phyloP scores from a whole-genome alignment of 108 stramenopile species.

The Fistulifera solaris region DNA sequence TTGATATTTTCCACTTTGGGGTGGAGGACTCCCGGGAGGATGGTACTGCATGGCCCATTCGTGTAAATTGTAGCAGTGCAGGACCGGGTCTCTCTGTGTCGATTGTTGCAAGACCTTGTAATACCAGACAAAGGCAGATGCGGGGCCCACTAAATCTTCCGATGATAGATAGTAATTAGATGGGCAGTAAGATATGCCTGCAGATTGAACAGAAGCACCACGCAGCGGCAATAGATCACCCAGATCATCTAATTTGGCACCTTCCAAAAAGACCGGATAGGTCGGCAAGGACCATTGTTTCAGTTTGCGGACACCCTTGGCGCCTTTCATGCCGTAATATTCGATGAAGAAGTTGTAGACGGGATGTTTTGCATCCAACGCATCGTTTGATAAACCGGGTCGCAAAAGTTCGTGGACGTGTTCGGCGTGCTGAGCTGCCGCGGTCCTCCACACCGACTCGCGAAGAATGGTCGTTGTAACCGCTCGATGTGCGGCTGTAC shows the following conservation, averaged over 20 bases:
- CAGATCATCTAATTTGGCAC: constrained; percentile 51
- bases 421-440: not conserved
- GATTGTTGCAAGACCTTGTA: constrained; percentile 49
- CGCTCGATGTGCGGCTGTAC: not conserved
- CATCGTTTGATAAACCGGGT: constrained; percentile 1
- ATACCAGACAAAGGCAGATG: constrained; percentile 64
- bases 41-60: constrained; percentile 98
- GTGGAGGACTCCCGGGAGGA: constrained; percentile 35
- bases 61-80: constrained; percentile 90
- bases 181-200: constrained; percentile 51
- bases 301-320: constrained; percentile 48
- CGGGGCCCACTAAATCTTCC: constrained; percentile 8
- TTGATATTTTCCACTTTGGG: constrained; percentile 69
- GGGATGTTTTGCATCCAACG: constrained; percentile 64
- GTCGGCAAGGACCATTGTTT: constrained; percentile 36
- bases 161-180: constrained; percentile 19
- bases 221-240: constrained; percentile 33
- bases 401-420: not conserved
- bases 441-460: not conserved
- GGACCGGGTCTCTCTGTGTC: constrained; percentile 54
- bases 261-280: constrained; percentile 50
- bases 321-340: constrained; percentile 73
- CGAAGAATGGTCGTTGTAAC: not conserved
- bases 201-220: constrained; percentile 22
- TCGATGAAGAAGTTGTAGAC: constrained; percentile 83